Evolutionary conservation across 345 rosid species (phyloP).

Genomic region (Eutrema heterophyllum): DNA sequence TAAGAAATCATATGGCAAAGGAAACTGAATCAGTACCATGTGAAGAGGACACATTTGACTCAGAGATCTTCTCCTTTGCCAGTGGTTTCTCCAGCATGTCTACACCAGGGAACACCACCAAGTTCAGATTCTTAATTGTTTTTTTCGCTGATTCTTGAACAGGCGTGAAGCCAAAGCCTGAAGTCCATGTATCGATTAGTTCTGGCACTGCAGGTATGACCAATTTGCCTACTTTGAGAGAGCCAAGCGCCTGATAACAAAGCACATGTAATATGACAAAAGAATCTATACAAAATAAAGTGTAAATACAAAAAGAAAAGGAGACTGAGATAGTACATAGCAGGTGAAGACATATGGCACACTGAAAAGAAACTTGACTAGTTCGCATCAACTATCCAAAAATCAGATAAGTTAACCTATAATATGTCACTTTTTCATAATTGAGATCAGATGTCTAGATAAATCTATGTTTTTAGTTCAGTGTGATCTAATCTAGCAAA

Average conservation of each 20-base stretch:
- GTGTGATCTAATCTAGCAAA: neutral
- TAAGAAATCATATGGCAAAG: neutral
- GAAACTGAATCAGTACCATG: constrained; percentile 35
- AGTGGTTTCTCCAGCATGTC: constrained; percentile 78
- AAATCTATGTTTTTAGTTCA: neutral
- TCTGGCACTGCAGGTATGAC: constrained; percentile 94
- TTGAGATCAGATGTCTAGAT: neutral
- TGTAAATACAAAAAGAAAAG: neutral
- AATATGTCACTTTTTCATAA: neutral
- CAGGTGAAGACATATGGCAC: neutral
- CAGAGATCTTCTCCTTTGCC: constrained; percentile 26
- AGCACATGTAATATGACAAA: neutral
- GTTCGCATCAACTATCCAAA: neutral
- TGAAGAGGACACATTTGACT: constrained; percentile 14
- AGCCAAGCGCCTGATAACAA: constrained; percentile 58
- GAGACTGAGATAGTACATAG: neutral
- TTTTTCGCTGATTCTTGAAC: constrained; percentile 40
- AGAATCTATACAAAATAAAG: neutral
- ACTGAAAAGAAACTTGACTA: neutral
- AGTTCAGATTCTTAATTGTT: constrained; percentile 53
- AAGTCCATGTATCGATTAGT: constrained; percentile 79
- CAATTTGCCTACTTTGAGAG: constrained; percentile 67
- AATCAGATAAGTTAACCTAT: neutral
- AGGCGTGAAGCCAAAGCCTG: constrained; percentile 75
- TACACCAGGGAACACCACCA: constrained; percentile 86